These are phyloP conservation scores for Podila verticillata DNA, from an alignment of 192 early-diverging fungal species.

Conservation along the genomic window DNA sequence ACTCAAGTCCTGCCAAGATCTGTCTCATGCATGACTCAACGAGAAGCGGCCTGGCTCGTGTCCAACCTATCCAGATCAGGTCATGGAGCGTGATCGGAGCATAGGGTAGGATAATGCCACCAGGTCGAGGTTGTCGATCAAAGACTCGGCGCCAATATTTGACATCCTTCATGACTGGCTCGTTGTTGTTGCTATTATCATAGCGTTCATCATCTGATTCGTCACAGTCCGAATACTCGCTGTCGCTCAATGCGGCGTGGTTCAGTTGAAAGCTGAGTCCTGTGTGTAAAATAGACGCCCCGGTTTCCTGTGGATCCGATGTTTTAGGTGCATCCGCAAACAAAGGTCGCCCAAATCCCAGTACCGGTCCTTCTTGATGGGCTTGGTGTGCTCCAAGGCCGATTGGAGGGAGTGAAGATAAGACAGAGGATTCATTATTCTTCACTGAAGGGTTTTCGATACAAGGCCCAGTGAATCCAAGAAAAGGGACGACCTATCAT, in stretches of 20 bases:
- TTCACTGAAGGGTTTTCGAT: conserved; percentile 11
- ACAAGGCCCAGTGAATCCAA: conserved; percentile 27
- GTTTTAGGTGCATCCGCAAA: too few species aligned
- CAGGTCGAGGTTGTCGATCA: conserved; percentile 21
- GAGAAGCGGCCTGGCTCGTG: conserved; percentile 19
- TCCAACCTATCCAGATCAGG: conserved; percentile 36
- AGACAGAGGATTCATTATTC: not conserved
- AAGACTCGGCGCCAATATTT: conserved; percentile 17
- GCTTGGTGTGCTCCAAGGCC: too few species aligned
- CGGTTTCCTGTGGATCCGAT: too few species aligned
- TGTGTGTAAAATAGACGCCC: too few species aligned
- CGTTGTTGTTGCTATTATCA: not conserved
- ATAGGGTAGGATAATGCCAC: conserved; percentile 36
- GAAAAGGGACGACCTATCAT: conserved; percentile 25
- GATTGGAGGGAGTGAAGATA: too few species aligned
- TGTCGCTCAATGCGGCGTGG: too few species aligned
- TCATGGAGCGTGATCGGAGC: conserved; percentile 17
- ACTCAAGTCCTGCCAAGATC: conserved; percentile 27
- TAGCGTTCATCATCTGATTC: not conserved
- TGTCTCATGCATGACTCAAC: conserved; percentile 42
- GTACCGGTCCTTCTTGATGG: too few species aligned
- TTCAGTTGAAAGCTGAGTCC: too few species aligned
- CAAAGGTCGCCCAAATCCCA: too few species aligned
- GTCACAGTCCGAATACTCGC: not conserved
- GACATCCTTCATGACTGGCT: not conserved